A percentile compares a stretch with the other conserved stretches of the same genome.
Evolutionary conservation across 139 green algal species (phyloP).

Genomic region (Ettlia oleoabundans): DNA sequence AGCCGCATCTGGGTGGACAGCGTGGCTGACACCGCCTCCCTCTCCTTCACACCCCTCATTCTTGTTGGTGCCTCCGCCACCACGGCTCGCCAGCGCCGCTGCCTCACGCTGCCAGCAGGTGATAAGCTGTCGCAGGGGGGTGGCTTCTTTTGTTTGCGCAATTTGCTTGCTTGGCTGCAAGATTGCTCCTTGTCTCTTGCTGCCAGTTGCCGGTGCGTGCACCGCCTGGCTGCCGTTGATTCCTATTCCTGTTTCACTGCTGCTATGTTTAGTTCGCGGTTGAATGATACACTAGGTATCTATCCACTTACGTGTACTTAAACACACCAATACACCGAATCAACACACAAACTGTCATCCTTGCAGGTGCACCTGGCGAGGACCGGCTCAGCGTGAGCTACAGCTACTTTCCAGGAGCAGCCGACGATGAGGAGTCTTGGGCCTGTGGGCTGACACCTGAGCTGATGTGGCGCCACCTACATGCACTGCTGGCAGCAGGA

Average conservation of each 20-base stretch:
- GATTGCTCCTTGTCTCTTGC: no score
- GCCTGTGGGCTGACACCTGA: constrained; percentile 77
- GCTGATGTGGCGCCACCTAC: constrained; percentile 75
- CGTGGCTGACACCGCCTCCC: constrained; percentile 35
- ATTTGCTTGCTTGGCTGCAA: no score
- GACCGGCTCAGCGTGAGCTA: constrained; percentile 40
- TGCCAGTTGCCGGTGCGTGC: no score
- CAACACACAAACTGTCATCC: neutral
- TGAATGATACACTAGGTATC: no score
- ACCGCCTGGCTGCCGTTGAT: no score
- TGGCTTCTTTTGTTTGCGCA: no score
- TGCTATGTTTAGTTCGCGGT: no score
- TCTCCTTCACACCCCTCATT: constrained; percentile 87
- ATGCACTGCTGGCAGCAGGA: constrained; percentile 63
- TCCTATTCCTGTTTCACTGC: no score
- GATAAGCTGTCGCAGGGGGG: no score
- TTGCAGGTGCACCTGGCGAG: neutral
- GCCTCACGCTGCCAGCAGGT: constrained; percentile 9
- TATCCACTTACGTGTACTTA: neutral
- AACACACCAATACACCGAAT: no score
- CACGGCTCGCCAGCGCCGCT: constrained; percentile 26
- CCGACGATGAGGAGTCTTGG: constrained; percentile 98
- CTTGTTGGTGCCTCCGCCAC: constrained; percentile 88
- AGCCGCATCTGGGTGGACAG: constrained; percentile 11
- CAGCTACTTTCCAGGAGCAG: constrained; percentile 87